Percentiles rank a stretch among this genome's conserved stretches.
These are phyloP conservation scores for Ramularia endophylla DNA, from an alignment of 2,329 filamentous ascomycete species.

Conservation along the genomic window DNA sequence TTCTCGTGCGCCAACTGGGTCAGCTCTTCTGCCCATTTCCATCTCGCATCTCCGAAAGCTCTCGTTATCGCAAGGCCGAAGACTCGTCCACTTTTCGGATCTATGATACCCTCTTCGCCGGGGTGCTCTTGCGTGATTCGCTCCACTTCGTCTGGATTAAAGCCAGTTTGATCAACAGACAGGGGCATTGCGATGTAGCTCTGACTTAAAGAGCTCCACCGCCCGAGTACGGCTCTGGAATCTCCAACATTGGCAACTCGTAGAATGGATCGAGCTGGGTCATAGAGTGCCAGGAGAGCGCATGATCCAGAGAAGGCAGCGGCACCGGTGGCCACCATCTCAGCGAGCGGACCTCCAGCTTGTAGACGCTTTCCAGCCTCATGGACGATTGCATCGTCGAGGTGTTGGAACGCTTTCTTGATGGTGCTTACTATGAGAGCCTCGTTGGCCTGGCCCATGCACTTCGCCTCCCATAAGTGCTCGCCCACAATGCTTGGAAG, in stretches of 20 bases:
- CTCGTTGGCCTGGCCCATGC: slow-evolving; percentile 19
- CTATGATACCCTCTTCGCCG: slow-evolving; percentile 56
- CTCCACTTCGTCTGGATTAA: slow-evolving; percentile 53
- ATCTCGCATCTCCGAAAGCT: slow-evolving; percentile 62
- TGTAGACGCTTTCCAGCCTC: slow-evolving; percentile 17
- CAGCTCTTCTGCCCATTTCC: slow-evolving; percentile 58
- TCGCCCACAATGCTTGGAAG: slow-evolving; percentile 21
- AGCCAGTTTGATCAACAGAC: slow-evolving; percentile 61
- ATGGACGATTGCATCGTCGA: slow-evolving; percentile 35
- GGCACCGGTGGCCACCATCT: slow-evolving; percentile 24
- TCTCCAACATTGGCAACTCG: slow-evolving; percentile 63
- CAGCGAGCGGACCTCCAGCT: slow-evolving; percentile 11
- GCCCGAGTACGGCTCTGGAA: slow-evolving; percentile 59
- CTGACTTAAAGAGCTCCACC: slow-evolving; percentile 37
- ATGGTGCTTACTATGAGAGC: slow-evolving; percentile 32
- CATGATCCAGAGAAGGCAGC: slow-evolving; percentile 53
- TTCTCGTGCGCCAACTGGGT: slow-evolving; percentile 40
- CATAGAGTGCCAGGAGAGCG: slow-evolving; percentile 58
- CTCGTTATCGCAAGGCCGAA: slow-evolving; percentile 58
- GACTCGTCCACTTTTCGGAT: slow-evolving; percentile 50
- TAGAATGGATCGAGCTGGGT: slow-evolving; percentile 48
- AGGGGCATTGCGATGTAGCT: slow-evolving; percentile 51
- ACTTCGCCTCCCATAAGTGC: slow-evolving; percentile 15
- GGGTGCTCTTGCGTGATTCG: slow-evolving; percentile 56
- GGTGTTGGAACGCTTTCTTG: slow-evolving; percentile 34